Conservation (phyloP, 2,329 filamentous ascomycete species). For the Aspergillus sp. region DNA sequence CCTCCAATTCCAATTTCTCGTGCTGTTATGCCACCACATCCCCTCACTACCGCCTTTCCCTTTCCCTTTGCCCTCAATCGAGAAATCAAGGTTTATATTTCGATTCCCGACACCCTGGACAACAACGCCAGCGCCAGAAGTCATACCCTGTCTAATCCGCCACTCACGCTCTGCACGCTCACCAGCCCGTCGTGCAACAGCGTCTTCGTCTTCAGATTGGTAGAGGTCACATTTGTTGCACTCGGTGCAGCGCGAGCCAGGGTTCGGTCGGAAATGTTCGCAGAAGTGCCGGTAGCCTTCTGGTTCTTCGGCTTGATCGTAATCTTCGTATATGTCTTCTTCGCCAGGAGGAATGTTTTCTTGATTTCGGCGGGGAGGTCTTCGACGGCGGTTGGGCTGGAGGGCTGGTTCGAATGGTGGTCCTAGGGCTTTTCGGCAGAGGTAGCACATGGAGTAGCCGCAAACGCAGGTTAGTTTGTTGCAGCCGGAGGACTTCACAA, state of each 20-base stretch:
- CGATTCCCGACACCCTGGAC: constrained; percentile 11
- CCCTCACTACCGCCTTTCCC: constrained; percentile 1
- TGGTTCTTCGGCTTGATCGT: constrained; percentile 34
- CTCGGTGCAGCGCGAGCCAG: constrained; percentile 66
- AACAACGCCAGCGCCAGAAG: constrained; percentile 3
- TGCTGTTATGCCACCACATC: constrained; percentile 19
- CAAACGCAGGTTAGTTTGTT: constrained; percentile 96
- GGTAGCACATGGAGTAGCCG: constrained; percentile 97
- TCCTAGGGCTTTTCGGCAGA: constrained; percentile 67
- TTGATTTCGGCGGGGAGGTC: constrained; percentile 7
- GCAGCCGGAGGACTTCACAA: constrained; percentile 89
- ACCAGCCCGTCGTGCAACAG: constrained; percentile 60
- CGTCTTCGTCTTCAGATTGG: constrained; percentile 64
- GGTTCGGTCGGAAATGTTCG: constrained; percentile 82
- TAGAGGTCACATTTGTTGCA: constrained; percentile 75
- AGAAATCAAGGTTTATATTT: constrained; percentile 24
- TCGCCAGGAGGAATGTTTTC: constrained; percentile 27
- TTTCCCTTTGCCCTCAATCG: constrained; percentile 8
- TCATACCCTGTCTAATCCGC: constrained; percentile 55
- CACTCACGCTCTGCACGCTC: constrained; percentile 66
- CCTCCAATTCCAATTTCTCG: constrained; percentile 18
- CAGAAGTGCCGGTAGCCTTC: constrained; percentile 93
- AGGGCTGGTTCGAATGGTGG: constrained; percentile 14
- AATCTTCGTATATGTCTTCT: constrained; percentile 6
- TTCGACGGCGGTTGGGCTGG: constrained; percentile 3